phyloP scores from a whole-genome alignment of 2,329 filamentous ascomycete genomes.

The Chaetomium olivaceum region DNA sequence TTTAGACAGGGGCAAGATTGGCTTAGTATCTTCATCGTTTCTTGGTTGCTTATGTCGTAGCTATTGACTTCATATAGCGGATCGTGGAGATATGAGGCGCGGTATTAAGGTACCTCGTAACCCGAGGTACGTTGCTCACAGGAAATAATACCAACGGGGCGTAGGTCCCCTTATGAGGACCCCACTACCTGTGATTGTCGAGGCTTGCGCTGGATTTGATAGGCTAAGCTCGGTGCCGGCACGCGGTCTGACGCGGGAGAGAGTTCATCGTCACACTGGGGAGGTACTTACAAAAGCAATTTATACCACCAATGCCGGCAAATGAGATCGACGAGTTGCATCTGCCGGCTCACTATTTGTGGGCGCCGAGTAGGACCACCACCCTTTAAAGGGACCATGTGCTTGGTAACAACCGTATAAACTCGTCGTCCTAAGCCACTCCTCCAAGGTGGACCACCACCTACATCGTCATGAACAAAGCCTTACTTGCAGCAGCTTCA shows the following conservation, averaged over 20 bases:
- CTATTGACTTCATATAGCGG: too few species aligned
- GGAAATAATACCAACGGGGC: background rate
- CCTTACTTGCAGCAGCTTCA: background rate
- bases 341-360: background rate
- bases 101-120: background rate
- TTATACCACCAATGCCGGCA: conserved; percentile 21
- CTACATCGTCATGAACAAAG: conserved; percentile 11
- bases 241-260: background rate
- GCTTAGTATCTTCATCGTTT: too few species aligned
- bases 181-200: background rate
- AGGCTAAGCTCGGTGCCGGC: conserved; percentile 4
- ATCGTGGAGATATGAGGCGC: background rate
- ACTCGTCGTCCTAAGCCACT: background rate
- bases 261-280: background rate
- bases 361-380: background rate
- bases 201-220: background rate
- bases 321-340: conserved; percentile 17
- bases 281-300: background rate
- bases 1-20: too few species aligned
- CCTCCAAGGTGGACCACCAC: background rate
- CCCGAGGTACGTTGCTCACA: background rate
- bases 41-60: too few species aligned
- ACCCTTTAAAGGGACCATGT: background rate
- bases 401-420: background rate
- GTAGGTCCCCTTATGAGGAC: background rate